A percentile compares a stretch with the other conserved stretches of the same genome.
phyloP scores from a whole-genome alignment of 225 moss, liverwort and hornwort genomes.

The Takakia lepidozioides region DNA sequence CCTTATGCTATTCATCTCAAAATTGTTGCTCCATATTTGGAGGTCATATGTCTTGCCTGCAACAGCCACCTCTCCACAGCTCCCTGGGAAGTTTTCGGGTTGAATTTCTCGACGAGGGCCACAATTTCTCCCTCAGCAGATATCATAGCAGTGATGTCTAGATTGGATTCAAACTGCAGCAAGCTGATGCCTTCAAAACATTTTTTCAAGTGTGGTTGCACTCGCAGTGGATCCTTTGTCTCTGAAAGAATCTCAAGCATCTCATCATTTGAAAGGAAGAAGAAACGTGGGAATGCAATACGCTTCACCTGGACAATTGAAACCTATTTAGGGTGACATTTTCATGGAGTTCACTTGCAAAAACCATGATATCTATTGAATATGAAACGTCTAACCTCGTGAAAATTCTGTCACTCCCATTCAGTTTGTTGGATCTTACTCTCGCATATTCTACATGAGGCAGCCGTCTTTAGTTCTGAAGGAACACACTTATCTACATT shows the following conservation, averaged over 20 bases:
- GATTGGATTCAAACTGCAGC: slow-evolving; percentile 65
- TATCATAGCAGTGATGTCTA: slow-evolving; percentile 73
- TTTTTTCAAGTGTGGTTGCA: slow-evolving; percentile 88
- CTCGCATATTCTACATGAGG: too few relatives aligned
- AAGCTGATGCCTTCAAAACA: slow-evolving; percentile 86
- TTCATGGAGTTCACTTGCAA: too few relatives aligned
- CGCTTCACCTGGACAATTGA: slow-evolving; percentile 51
- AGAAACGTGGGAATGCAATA: slow-evolving; percentile 83
- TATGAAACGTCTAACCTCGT: too few relatives aligned
- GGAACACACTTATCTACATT: too few relatives aligned
- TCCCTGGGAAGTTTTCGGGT: slow-evolving; percentile 73
- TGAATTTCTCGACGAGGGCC: slow-evolving; percentile 80
- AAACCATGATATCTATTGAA: too few relatives aligned
- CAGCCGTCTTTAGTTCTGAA: too few relatives aligned
- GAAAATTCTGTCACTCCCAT: too few relatives aligned
- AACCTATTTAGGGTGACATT: too few relatives aligned
- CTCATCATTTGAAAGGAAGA: slow-evolving; percentile 90
- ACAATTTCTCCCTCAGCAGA: slow-evolving; percentile 81
- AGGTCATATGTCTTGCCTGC: slow-evolving; percentile 56
- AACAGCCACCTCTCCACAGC: slow-evolving; percentile 89
- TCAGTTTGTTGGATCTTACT: too few relatives aligned
- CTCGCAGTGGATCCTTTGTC: slow-evolving; percentile 82
- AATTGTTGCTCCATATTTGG: too few relatives aligned
- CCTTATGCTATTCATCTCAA: too few relatives aligned
- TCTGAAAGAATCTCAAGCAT: slow-evolving; percentile 89